These are phyloP conservation scores for Rhynchospora tenuis DNA, from an alignment of 176 grass and related monocot genomes.

Conservation along the genomic window DNA sequence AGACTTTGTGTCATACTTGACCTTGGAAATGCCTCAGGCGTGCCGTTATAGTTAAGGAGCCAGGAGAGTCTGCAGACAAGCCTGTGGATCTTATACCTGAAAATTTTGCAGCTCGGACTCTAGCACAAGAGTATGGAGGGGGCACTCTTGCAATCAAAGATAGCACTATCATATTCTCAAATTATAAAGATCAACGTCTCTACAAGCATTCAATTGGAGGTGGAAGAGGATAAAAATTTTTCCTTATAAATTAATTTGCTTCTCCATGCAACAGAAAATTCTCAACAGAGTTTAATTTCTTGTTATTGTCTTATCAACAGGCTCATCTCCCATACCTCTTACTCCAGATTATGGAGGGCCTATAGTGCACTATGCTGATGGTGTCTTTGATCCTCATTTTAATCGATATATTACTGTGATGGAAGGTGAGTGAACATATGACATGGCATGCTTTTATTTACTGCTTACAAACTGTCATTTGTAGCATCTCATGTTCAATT, in stretches of 20 bases:
- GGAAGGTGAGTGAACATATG: slow-evolving; percentile 51
- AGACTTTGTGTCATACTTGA: not conserved
- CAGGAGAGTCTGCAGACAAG: slow-evolving; percentile 36
- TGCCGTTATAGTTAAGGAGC: slow-evolving; percentile 86
- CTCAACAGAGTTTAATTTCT: slow-evolving; percentile 5
- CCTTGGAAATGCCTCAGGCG: slow-evolving; percentile 38
- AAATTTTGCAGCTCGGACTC: slow-evolving; percentile 71
- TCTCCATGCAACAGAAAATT: slow-evolving; percentile 6
- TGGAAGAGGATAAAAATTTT: slow-evolving; percentile 22
- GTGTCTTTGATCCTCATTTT: slow-evolving; percentile 83
- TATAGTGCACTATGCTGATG: slow-evolving; percentile 76
- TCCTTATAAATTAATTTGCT: not conserved
- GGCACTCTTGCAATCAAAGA: slow-evolving; percentile 64
- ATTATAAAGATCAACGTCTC: slow-evolving; percentile 82
- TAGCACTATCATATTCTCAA: slow-evolving; percentile 71
- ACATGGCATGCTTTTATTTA: not conserved
- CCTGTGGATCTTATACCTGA: slow-evolving; percentile 65
- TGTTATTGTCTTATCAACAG: slow-evolving; percentile 35
- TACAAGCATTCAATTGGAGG: slow-evolving; percentile 64
- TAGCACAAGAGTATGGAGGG: slow-evolving; percentile 89
- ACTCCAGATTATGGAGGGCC: slow-evolving; percentile 81
- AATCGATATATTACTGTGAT: slow-evolving; percentile 75
- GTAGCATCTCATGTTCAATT: slow-evolving; percentile 21
- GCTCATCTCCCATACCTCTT: slow-evolving; percentile 43
- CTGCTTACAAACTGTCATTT: slow-evolving; percentile 13